These are phyloP conservation scores for Paragyromitra xinjiangensis DNA, from an alignment of 495 filamentous ascomycete genomes.

Conservation along the genomic window DNA sequence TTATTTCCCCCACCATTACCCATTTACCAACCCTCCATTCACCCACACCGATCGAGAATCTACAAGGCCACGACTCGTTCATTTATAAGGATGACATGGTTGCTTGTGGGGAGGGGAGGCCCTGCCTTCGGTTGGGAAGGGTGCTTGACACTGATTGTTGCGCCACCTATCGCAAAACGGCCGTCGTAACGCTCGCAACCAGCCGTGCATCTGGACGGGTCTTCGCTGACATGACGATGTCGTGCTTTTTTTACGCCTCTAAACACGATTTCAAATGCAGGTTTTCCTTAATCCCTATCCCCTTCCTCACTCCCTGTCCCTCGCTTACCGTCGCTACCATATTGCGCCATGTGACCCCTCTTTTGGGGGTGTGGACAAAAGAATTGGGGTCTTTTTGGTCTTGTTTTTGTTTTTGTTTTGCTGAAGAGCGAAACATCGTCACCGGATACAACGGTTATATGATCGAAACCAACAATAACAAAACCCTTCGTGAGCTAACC, in stretches of 20 bases:
- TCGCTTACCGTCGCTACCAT: constrained; percentile 38
- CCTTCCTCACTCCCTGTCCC: constrained; percentile 10
- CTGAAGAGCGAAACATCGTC: constrained; percentile 6
- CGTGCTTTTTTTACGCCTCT: constrained; percentile 27
- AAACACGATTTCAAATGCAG: constrained; percentile 36
- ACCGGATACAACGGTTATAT: constrained; percentile 22
- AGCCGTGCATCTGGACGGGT: constrained; percentile 31
- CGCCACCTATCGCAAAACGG: constrained; percentile 20
- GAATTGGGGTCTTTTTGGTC: background rate
- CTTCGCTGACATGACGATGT: constrained; percentile 42
- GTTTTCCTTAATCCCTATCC: constrained; percentile 28
- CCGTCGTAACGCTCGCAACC: constrained; percentile 8
- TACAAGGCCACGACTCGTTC: constrained; percentile 7
- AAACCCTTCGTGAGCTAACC: constrained; percentile 1
- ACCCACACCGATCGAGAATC: constrained; percentile 53
- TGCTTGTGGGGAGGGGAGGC: background rate
- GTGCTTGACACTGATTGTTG: background rate
- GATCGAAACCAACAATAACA: constrained; percentile 12
- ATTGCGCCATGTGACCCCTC: constrained; percentile 36
- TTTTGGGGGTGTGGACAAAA: background rate
- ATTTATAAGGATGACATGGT: constrained; percentile 13
- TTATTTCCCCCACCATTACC: constrained; percentile 37
- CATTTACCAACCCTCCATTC: constrained; percentile 52
- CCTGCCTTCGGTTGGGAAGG: background rate
- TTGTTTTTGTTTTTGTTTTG: background rate